Evolutionary conservation across 129 eudicot species (phyloP), one percentile per base, ranked within the genome.

Genomic region (Sambucus nigra): DNA sequence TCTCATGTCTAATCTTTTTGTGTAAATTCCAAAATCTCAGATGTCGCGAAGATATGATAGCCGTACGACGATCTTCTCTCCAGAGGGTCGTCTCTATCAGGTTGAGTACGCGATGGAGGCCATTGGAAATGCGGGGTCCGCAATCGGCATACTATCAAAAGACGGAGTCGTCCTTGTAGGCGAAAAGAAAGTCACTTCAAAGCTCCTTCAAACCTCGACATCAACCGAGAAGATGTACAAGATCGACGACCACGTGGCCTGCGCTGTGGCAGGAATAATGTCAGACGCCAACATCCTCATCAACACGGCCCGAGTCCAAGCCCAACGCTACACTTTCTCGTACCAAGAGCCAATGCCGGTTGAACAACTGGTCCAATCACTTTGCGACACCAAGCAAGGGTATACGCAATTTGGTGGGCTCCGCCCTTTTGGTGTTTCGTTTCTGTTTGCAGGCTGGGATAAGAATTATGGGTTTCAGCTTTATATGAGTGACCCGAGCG

Each of bases 261-360:
- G 67, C 49, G 57, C 67, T 19, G 67, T 61, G 45, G 67, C 67
- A 12, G 67, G 67, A 18, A 61, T 61, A 8, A 61, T 61, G 67
- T 61, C 67, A 7, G 67, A 61, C 46, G 67, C 67, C 48, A 61
- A 61, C 67, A 61, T 61, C 20, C 67, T 61, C 15, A 32, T 61
- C 57, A 61, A 61, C 57, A 61, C 67, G 0, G 67, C 67, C 17
- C 19, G 67, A 39, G 57, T 61, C 35, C 67, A 61, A 49, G 67
- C 67, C 24, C 67, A 48, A 27, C 67, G 67, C 17, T 61, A 61
- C 48, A 48, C 67, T 20, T 61, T 47, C 18, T 11, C 67, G 19
- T 61, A 61, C 57, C 67, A 61, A 49, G 67, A 61, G 55, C 67
- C 67, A 21, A 61, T 61, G 67, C 67, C 67, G 6, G 67, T 61